Base-by-base conservation (phyloP, 495 filamentous ascomycete genomes). In the Letharia columbiana region DNA sequence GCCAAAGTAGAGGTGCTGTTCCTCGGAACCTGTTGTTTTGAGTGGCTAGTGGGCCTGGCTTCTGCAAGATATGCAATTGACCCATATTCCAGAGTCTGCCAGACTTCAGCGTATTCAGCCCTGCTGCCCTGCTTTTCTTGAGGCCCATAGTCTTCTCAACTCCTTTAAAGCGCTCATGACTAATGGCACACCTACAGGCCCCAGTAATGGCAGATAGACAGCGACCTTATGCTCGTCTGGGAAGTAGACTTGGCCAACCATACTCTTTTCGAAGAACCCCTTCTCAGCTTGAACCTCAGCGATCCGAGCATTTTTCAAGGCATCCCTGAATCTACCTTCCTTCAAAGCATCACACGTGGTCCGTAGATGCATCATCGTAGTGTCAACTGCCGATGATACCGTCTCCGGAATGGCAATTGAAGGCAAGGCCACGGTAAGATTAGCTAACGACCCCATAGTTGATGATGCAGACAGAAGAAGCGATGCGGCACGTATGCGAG, bases 211-310 rank as follows among this genome's bases (percentile, higher is more conserved):
- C 68, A 98, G 73, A 72, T 98, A 98, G 17, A 98, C 94, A 0
- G 94, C 95, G n/a, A 98, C 83, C 76, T 98, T 98, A 72, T 98
- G 94, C 77, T 98, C 94, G 72, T 98, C 95, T 3, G 94, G 94
- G 75, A 91, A 98, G 83, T 90, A 97, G 67, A 97, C 87, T 77
- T 98, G 94, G 1, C 94, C 94, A 52, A 98, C 94, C 94, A 98
- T 98, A 72, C 89, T 95, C 76, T 95, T 96, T 79, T 98, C 95
- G 71, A 98, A 98, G 76, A 98, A 98, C 5, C 92, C 94, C 61
- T 88, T 87, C 76, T 98, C 95, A 1, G 91, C 94, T 71, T 95
- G 90, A 4, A 82, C 82, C 73, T 96, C 92, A 9, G 95, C 95
- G 20, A 92, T 86, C 11, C 89, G 81, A 1, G 92, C 92, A 73